A percentile compares a stretch with the other conserved stretches of the same genome.
phyloP scores from a whole-genome alignment of 345 rosid species.

The Acer campestre region DNA sequence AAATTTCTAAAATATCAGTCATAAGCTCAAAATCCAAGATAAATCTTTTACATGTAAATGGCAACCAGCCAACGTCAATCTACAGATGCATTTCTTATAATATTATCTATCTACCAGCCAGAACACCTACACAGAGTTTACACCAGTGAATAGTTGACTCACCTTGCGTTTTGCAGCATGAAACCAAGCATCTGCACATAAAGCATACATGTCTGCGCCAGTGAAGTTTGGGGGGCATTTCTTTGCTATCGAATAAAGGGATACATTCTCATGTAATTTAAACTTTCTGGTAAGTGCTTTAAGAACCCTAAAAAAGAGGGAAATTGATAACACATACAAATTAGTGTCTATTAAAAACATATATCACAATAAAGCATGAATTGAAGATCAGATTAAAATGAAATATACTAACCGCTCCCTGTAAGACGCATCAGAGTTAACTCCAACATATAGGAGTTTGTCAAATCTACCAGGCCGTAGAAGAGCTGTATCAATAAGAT shows the following conservation, averaged over 20 bases:
- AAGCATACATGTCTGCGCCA: slow-evolving; percentile 98
- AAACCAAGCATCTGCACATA: slow-evolving; percentile 99
- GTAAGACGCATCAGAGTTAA: slow-evolving; percentile 83
- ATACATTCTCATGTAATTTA: slow-evolving; percentile 72
- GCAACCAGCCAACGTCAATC: background rate
- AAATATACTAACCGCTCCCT: slow-evolving; percentile 68
- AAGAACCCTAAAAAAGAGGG: slow-evolving; percentile 62
- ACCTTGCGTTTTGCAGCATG: slow-evolving; percentile 95
- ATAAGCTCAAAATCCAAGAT: slow-evolving; percentile 12
- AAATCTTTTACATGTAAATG: background rate
- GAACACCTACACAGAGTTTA: background rate
- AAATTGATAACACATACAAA: slow-evolving; percentile 15
- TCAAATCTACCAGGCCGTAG: slow-evolving; percentile 96
- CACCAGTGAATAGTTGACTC: slow-evolving; percentile 16
- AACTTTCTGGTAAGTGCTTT: slow-evolving; percentile 96
- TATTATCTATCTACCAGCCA: background rate
- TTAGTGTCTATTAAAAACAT: background rate
- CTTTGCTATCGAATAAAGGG: slow-evolving; percentile 78
- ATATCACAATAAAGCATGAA: background rate
- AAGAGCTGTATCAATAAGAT: slow-evolving; percentile 96
- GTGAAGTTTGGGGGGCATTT: slow-evolving; percentile 91
- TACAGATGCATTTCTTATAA: background rate
- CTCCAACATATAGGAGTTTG: slow-evolving; percentile 93
- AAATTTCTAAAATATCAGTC: background rate
- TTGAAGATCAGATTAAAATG: slow-evolving; percentile 1